Conservation (phyloP, 2,329 filamentous ascomycete species). For the Neocucurbitaria cava region DNA sequence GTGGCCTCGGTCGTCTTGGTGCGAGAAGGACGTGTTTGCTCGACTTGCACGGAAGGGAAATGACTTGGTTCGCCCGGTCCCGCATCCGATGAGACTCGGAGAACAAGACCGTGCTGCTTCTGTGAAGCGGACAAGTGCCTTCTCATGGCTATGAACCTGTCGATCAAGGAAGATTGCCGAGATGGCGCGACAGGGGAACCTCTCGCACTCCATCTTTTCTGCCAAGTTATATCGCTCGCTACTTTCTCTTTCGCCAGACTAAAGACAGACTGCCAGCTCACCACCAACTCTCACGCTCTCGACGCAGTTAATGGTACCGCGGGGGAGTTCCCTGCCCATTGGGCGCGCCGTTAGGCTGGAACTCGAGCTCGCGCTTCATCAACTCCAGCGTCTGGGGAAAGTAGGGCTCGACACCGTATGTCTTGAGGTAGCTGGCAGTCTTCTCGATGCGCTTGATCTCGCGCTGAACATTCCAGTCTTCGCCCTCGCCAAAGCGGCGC, state of each 20-base stretch:
- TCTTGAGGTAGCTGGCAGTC: conserved; percentile 59
- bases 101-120: not conserved
- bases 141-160: not conserved
- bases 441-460: conserved; percentile 65
- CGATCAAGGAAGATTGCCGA: not conserved
- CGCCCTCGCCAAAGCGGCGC: conserved; percentile 58
- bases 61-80: not conserved
- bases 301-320: conserved; percentile 41
- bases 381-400: conserved; percentile 60
- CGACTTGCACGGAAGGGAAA: not conserved
- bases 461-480: conserved; percentile 59
- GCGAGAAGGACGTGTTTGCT: not conserved
- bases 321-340: conserved; percentile 43
- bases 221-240: not conserved
- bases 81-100: not conserved
- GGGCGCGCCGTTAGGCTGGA: conserved; percentile 34
- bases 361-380: conserved; percentile 54
- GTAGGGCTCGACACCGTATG: conserved; percentile 61
- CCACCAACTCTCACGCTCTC: conserved; percentile 18
- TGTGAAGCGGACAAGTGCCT: not conserved
- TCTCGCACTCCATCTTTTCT: not conserved
- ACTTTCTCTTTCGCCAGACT: not conserved
- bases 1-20: not conserved
- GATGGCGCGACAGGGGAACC: not conserved
- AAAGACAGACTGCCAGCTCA: conserved; percentile 15